phyloP scores from a whole-genome alignment of 2,329 filamentous ascomycete species.

The Botrytis hyacinthi region DNA sequence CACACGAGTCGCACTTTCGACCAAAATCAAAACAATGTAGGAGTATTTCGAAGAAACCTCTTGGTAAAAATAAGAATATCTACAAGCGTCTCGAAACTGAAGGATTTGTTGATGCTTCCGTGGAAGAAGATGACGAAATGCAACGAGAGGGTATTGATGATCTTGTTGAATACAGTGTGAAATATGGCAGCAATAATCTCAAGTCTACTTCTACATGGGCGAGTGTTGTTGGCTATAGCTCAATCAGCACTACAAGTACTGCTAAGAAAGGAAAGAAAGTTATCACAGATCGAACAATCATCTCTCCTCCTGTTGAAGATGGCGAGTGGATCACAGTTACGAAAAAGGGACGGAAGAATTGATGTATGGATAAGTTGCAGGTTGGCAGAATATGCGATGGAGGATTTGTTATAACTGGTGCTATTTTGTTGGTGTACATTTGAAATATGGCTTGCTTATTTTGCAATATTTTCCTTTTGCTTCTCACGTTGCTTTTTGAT shows the following conservation, averaged over 20 bases:
- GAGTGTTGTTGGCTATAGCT: neutral
- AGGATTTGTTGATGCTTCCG: neutral
- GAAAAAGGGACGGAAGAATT: slow-evolving; percentile 19
- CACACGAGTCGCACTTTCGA: neutral
- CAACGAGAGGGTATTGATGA: neutral
- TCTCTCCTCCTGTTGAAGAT: neutral
- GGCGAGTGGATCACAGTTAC: slow-evolving; percentile 11
- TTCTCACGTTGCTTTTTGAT: neutral
- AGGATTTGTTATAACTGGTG: neutral
- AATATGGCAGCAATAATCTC: neutral
- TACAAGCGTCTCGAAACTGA: neutral
- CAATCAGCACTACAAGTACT: neutral
- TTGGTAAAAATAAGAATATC: neutral
- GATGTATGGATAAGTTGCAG: neutral
- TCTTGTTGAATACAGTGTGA: neutral
- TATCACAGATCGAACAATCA: neutral
- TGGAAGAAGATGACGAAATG: neutral
- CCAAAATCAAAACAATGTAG: neutral
- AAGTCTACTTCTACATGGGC: neutral
- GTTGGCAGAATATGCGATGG: neutral
- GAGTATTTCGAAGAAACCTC: neutral
- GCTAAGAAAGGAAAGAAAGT: neutral
- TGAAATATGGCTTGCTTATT: neutral
- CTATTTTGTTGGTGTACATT: neutral
- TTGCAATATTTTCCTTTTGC: neutral